phyloP scores from a whole-genome alignment of 2,329 filamentous ascomycete genomes.

The Botrytis elliptica region DNA sequence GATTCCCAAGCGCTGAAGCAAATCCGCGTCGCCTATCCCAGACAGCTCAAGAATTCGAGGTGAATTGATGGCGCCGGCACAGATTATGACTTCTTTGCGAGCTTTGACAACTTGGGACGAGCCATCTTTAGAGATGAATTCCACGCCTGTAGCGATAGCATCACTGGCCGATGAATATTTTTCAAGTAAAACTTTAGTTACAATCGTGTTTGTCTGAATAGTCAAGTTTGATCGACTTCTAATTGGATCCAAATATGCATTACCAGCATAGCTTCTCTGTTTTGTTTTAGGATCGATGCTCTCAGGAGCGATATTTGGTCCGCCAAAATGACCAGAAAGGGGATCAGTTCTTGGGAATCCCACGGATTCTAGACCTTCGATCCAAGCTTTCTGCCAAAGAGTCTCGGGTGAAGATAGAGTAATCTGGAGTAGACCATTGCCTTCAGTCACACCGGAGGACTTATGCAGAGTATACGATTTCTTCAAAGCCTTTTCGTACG shows the following conservation, averaged over 20 bases:
- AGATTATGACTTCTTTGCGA: not conserved
- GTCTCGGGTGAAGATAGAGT: not conserved
- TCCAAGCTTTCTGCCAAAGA: not conserved
- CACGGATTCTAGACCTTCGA: not conserved
- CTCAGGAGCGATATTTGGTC: not conserved
- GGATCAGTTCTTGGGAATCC: not conserved
- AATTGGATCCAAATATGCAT: not conserved
- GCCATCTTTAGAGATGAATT: not conserved
- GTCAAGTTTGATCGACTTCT: not conserved
- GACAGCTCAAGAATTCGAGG: not conserved
- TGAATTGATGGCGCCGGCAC: not conserved
- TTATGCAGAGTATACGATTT: not conserved
- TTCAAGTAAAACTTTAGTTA: not conserved
- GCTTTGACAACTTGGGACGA: not conserved
- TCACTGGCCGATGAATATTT: not conserved
- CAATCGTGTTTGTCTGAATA: not conserved
- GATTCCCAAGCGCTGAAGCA: not conserved
- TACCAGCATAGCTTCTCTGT: not conserved
- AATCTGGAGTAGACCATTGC: not conserved
- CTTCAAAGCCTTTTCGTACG: not conserved
- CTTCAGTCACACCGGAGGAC: not conserved
- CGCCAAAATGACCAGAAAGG: not conserved
- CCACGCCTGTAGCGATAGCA: not conserved
- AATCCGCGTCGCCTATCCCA: not conserved
- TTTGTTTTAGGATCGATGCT: not conserved